A percentile compares a stretch with the other conserved stretches of the same genome.
These are phyloP conservation scores for Ascocoryne sarcoides DNA, from an alignment of 2,329 filamentous ascomycete genomes.

Conservation along the genomic window DNA sequence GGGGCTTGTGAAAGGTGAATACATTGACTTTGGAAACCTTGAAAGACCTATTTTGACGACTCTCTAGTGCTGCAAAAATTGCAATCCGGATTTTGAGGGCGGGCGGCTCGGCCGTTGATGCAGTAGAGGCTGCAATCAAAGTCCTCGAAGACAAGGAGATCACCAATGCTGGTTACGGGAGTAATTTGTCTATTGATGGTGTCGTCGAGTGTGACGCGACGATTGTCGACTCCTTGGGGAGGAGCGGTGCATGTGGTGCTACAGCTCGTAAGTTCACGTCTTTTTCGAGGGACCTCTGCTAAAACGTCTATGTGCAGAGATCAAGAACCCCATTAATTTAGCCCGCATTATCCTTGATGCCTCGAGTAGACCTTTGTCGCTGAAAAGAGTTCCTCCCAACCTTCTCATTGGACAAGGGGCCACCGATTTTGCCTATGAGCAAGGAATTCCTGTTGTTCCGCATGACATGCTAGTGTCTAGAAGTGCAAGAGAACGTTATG, in stretches of 20 bases:
- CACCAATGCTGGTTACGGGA: conserved; percentile 93
- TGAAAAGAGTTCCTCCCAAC: conserved; percentile 86
- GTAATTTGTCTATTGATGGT: conserved; percentile 85
- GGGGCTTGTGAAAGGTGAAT: conserved; percentile 80
- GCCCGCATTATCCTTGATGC: conserved; percentile 76
- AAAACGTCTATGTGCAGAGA: conserved; percentile 43
- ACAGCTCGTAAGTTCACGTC: conserved; percentile 63
- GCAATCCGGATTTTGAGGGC: conserved; percentile 74
- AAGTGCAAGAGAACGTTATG: conserved; percentile 68
- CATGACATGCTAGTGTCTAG: conserved; percentile 74
- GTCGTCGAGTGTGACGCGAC: conserved; percentile 92
- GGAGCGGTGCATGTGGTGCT: conserved; percentile 88
- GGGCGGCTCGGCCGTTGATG: conserved; percentile 76
- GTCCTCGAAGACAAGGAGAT: conserved; percentile 89
- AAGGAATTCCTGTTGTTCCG: conserved; percentile 64
- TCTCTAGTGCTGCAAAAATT: conserved; percentile 63
- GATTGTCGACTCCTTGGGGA: conserved; percentile 80
- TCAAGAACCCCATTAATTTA: conserved; percentile 86
- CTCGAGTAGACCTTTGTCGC: conserved; percentile 66
- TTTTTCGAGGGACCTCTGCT: no score
- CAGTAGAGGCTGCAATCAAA: conserved; percentile 81
- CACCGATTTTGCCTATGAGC: conserved; percentile 72
- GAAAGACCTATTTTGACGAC: conserved; percentile 6
- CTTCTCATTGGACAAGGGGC: conserved; percentile 82
- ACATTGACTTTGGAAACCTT: not conserved